Percentiles rank a stretch among this genome's conserved stretches.
These are phyloP conservation scores for Flaveria ramosissima DNA, from an alignment of 129 eudicot species.

Conservation along the genomic window DNA sequence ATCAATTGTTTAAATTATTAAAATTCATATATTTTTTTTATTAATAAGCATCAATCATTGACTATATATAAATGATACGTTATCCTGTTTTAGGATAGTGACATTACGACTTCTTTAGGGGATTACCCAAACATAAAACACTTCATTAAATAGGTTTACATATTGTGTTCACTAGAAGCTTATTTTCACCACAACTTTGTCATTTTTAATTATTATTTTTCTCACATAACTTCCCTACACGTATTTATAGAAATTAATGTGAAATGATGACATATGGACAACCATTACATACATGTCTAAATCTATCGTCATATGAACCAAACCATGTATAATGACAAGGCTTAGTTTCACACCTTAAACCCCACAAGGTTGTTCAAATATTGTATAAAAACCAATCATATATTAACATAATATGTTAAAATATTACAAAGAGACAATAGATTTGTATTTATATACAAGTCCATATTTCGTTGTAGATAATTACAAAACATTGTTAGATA, in stretches of 20 bases:
- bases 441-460: not conserved
- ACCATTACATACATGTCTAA: not conserved
- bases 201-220: not conserved
- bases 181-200: not conserved
- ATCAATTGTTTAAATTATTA: no score
- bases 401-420: not conserved
- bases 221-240: not conserved
- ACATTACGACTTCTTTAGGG: no score
- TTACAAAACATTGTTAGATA: slow-evolving; percentile 8
- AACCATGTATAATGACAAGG: not conserved
- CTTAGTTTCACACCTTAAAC: not conserved
- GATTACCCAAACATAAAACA: not conserved
- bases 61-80: no score
- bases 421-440: not conserved
- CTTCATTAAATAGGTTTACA: not conserved
- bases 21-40: no score
- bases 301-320: not conserved
- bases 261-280: not conserved
- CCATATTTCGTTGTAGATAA: not conserved
- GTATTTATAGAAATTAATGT: not conserved
- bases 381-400: not conserved
- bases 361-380: not conserved
- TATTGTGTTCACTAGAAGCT: not conserved
- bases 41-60: not conserved
- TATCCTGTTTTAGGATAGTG: no score